phyloP scores from a whole-genome alignment of 352 stramenopile species.

The Phytophthora meadii region DNA sequence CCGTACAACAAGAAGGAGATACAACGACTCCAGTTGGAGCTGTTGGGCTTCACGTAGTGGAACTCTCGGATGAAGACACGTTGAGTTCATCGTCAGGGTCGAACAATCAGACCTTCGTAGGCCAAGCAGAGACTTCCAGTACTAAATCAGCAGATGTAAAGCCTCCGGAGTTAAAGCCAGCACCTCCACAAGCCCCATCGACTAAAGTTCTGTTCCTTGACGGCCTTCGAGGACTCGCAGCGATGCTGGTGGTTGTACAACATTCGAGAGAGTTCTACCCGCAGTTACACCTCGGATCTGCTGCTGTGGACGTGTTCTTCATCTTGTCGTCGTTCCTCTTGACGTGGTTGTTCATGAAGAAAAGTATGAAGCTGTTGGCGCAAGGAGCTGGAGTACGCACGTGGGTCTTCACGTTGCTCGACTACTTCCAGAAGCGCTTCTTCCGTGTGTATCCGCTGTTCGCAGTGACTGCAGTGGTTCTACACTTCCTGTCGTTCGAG shows the following conservation, averaged over 20 bases:
- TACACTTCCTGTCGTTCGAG: conserved; percentile 38
- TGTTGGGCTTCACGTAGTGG: conserved; percentile 9
- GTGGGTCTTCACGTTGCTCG: conserved; percentile 30
- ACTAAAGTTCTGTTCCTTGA: conserved; percentile 43
- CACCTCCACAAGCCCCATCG: conserved; percentile 1
- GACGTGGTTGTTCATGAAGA: conserved; percentile 48
- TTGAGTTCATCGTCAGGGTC: conserved; percentile 16
- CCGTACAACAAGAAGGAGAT: conserved; percentile 1
- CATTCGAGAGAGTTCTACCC: conserved; percentile 31
- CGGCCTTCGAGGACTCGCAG: conserved; percentile 46
- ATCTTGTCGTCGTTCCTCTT: conserved; percentile 53
- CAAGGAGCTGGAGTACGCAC: conserved; percentile 19
- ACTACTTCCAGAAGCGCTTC: conserved; percentile 63
- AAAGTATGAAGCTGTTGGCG: conserved; percentile 32
- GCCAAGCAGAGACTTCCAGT: not conserved
- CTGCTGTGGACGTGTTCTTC: conserved; percentile 51
- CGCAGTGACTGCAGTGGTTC: conserved; percentile 33
- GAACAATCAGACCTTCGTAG: conserved; percentile 19
- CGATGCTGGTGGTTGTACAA: conserved; percentile 38
- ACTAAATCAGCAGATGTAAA: conserved; percentile 14
- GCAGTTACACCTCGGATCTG: conserved; percentile 27
- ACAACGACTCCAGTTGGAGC: not conserved
- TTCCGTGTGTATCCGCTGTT: conserved; percentile 69
- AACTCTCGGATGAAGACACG: conserved; percentile 22
- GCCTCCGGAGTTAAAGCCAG: not conserved